Percentiles rank a stretch among this genome's conserved stretches.
phyloP scores from a whole-genome alignment of 2,329 filamentous ascomycete genomes.

The Exophiala sideris region DNA sequence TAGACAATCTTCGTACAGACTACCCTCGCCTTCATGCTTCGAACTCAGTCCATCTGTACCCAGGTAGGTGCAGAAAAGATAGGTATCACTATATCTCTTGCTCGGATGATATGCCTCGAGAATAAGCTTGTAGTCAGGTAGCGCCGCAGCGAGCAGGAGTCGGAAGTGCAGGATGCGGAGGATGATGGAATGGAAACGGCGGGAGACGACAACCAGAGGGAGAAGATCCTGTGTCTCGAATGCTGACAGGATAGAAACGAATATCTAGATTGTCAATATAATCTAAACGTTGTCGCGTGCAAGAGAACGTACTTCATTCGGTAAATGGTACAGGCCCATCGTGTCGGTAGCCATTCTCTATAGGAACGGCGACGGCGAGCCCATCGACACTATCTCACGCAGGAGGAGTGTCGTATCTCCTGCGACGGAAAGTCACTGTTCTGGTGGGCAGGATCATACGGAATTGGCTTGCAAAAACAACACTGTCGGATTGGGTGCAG shows the following conservation, averaged over 20 bases:
- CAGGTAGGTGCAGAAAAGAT: conserved; percentile 65
- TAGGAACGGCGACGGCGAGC: no score
- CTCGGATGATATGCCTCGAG: conserved; percentile 76
- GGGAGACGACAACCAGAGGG: conserved; percentile 56
- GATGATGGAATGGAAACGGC: conserved; percentile 61
- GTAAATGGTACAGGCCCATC: no score
- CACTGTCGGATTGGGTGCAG: no score
- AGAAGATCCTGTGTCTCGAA: conserved; percentile 55
- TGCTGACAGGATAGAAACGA: conserved; percentile 49
- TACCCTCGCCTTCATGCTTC: conserved; percentile 39
- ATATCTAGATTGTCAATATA: conserved; percentile 39
- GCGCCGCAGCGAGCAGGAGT: conserved; percentile 56
- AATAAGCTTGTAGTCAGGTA: conserved; percentile 64
- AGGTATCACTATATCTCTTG: conserved; percentile 64
- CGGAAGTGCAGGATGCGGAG: conserved; percentile 63
- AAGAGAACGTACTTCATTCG: no score
- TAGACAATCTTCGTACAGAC: conserved; percentile 34
- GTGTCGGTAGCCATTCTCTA: no score
- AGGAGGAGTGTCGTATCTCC: no score
- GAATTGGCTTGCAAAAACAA: no score
- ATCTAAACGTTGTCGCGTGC: no score
- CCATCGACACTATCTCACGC: no score
- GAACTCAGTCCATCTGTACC: conserved; percentile 60
- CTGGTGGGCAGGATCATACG: no score
- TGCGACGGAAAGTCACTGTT: no score